phyloP scores from a whole-genome alignment of 1,284 basidiomycete genomes.

The Melampsora americana region DNA sequence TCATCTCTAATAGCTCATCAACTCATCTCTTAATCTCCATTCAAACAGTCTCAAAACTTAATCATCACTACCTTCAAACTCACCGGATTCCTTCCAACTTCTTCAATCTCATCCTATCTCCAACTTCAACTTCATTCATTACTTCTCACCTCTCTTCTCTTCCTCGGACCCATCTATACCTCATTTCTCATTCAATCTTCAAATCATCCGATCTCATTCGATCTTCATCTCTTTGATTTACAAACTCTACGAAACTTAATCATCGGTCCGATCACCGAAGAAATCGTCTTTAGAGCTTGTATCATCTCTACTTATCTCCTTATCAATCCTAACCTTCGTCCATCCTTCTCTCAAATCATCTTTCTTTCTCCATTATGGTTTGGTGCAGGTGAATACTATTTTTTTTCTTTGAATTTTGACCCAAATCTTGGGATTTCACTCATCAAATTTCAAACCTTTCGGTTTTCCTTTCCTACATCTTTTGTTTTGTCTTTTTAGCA shows the following conservation, averaged over 20 bases:
- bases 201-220: conserved; percentile 57
- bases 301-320: conserved; percentile 71
- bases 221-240: conserved; percentile 55
- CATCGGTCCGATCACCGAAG: conserved; percentile 86
- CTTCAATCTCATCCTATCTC: conserved; percentile 46
- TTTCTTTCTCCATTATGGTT: conserved; percentile 81
- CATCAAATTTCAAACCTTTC: too few relatives aligned
- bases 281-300: conserved; percentile 84
- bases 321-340: conserved; percentile 59
- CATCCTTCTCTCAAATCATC: conserved; percentile 61
- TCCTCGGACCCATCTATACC: conserved; percentile 75
- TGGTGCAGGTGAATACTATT: conserved; percentile 59
- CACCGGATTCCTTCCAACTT: conserved; percentile 21
- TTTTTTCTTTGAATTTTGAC: not conserved
- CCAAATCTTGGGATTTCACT: too few relatives aligned
- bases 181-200: conserved; percentile 64
- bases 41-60: conserved; percentile 52
- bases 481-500: conserved; percentile 56
- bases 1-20: not conserved
- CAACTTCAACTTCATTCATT: conserved; percentile 45
- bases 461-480: not conserved
- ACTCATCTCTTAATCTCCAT: too few relatives aligned
- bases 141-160: conserved; percentile 73
- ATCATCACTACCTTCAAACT: conserved; percentile 44
- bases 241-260: conserved; percentile 64